Evolutionary conservation across 2,329 filamentous ascomycete species (phyloP).

Genomic region (Chrysoporthe deuterocubensis): DNA sequence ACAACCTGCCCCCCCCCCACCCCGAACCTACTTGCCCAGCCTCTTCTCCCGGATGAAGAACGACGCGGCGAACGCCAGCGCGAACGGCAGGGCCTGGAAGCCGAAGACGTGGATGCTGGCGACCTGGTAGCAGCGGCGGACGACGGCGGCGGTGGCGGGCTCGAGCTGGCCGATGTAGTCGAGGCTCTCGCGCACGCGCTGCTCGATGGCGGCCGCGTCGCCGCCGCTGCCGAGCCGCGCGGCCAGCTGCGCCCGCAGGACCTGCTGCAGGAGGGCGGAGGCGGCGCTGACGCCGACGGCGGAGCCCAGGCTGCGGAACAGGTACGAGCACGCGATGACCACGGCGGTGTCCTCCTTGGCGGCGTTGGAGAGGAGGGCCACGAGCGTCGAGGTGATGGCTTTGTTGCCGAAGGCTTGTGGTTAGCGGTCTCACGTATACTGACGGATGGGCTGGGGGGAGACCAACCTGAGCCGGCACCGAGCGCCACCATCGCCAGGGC

Average conservation of each 20-base stretch:
- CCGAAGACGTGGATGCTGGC: constrained; percentile 47
- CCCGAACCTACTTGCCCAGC: constrained; percentile 42
- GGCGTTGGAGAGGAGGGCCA: constrained; percentile 73
- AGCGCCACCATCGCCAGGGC: constrained; percentile 57
- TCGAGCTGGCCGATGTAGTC: constrained; percentile 70
- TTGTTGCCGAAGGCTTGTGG: constrained; percentile 56
- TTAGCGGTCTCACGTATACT: constrained; percentile 23
- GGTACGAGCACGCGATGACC: constrained; percentile 77
- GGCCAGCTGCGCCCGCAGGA: constrained; percentile 61
- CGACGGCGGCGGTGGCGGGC: constrained; percentile 60
- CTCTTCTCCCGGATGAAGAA: constrained; percentile 63
- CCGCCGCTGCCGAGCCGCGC: constrained; percentile 57
- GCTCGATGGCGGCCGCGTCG: constrained; percentile 68
- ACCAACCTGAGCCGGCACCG: constrained; percentile 44
- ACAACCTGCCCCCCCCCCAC: no score
- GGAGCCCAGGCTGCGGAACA: constrained; percentile 80
- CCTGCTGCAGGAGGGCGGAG: constrained; percentile 73
- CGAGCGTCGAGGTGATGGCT: constrained; percentile 72
- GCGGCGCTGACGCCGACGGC: constrained; percentile 74
- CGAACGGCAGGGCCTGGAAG: constrained; percentile 43
- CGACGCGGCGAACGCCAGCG: constrained; percentile 44
- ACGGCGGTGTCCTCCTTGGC: constrained; percentile 71
- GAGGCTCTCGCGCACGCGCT: constrained; percentile 70
- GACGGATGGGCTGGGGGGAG: background rate
- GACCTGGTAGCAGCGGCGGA: constrained; percentile 67